Percentiles rank a stretch among this genome's conserved stretches.
These are phyloP conservation scores for Ophiostoma sp. DNA, from an alignment of 2,329 filamentous ascomycete genomes.

Conservation along the genomic window DNA sequence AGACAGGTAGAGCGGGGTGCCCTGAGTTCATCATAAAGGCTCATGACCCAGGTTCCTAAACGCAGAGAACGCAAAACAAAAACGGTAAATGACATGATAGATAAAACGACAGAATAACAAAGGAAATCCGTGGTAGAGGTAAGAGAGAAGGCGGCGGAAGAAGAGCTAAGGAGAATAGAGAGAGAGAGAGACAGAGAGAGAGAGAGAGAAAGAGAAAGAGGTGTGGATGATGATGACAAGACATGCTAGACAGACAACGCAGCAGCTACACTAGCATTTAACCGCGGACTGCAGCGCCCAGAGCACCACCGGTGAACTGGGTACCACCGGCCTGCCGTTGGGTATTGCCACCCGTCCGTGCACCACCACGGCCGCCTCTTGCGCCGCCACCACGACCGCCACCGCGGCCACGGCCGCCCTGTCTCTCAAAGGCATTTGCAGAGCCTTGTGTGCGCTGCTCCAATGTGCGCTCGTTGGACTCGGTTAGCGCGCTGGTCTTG, in stretches of 20 bases:
- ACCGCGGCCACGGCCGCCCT: conserved; percentile 71
- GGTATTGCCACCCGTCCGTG: conserved; percentile 51
- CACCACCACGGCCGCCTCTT: conserved; percentile 57
- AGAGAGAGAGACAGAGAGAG: neutral
- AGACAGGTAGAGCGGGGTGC: neutral
- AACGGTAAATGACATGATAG: neutral
- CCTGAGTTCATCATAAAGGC: conserved; percentile 6
- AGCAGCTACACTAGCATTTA: conserved; percentile 33
- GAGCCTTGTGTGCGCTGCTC: conserved; percentile 97
- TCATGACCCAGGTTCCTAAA: conserved; percentile 10
- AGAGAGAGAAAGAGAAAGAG: neutral
- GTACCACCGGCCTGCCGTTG: conserved; percentile 67
- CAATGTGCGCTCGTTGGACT: conserved; percentile 93
- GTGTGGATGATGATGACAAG: neutral
- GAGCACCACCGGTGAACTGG: conserved; percentile 74
- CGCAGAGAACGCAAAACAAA: neutral
- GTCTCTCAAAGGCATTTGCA: conserved; percentile 88
- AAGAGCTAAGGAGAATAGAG: neutral
- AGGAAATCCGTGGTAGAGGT: neutral
- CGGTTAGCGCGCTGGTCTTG: conserved; percentile 93
- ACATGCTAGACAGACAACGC: neutral
- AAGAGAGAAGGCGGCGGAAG: neutral
- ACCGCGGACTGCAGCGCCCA: conserved; percentile 63
- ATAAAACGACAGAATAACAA: neutral
- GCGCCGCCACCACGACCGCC: conserved; percentile 61